Conservation (phyloP, 345 rosid genomes). For the Corchorus capsularis region DNA sequence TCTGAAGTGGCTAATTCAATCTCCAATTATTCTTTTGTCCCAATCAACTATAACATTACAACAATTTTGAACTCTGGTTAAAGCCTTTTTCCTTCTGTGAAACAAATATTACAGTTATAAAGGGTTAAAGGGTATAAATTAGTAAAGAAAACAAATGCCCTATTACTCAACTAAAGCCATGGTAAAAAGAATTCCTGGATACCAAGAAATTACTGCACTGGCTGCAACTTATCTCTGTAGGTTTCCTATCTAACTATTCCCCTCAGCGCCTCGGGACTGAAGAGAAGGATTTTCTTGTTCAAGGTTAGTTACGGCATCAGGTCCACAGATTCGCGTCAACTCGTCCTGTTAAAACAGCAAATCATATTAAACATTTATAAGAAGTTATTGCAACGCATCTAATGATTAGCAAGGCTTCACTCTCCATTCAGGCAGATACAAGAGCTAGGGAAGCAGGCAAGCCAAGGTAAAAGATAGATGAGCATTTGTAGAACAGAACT, state of each 20-base stretch:
- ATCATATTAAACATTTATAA: not conserved
- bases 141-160: slow-evolving; percentile 12
- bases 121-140: slow-evolving; percentile 12
- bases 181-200: slow-evolving; percentile 15
- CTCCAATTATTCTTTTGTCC: slow-evolving; percentile 6
- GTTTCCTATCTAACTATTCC: slow-evolving; percentile 29
- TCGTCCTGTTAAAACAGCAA: slow-evolving; percentile 62
- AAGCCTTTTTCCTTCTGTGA: not conserved
- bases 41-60: not conserved
- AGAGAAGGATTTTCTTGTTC: slow-evolving; percentile 45
- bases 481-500: not conserved
- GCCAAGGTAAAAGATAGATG: not conserved
- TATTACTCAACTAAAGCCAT: not conserved
- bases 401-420: not conserved
- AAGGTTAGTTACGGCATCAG: slow-evolving; percentile 70
- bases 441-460: not conserved
- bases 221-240: not conserved
- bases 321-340: slow-evolving; percentile 62
- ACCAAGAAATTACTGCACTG: not conserved
- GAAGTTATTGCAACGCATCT: not conserved
- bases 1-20: not conserved
- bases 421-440: not conserved
- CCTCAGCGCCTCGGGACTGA: slow-evolving; percentile 41
- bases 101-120: not conserved
- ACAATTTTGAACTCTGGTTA: not conserved